A percentile compares a stretch with the other conserved stretches of the same genome.
phyloP scores from a whole-genome alignment of 2,329 filamentous ascomycete genomes.

The Didymella lethalis region DNA sequence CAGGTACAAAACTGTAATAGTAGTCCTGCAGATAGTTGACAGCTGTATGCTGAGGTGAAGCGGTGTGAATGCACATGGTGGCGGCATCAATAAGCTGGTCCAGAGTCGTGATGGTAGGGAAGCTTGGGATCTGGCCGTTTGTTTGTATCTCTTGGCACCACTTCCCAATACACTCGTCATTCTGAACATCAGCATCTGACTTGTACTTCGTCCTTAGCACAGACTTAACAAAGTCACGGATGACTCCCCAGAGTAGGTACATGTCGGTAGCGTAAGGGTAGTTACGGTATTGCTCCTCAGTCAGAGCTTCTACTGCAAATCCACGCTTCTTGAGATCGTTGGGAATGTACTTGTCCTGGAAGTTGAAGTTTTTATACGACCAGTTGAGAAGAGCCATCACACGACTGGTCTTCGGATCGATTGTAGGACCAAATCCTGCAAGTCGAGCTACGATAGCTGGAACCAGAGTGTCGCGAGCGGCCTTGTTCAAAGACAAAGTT shows the following conservation, averaged over 20 bases:
- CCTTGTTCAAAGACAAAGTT: constrained; percentile 16
- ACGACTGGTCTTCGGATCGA: constrained; percentile 14
- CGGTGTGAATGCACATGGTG: constrained; percentile 21
- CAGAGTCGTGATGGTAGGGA: constrained; percentile 12
- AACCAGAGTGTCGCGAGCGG: constrained; percentile 13
- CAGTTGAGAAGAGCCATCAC: constrained; percentile 7
- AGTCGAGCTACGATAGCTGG: constrained; percentile 14
- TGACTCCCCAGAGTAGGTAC: constrained; percentile 17
- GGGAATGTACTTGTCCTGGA: constrained; percentile 20
- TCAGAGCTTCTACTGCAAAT: constrained; percentile 6
- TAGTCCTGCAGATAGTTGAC: constrained; percentile 24
- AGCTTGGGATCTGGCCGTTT: constrained; percentile 9
- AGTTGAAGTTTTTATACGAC: constrained; percentile 20
- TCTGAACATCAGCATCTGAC: constrained; percentile 10
- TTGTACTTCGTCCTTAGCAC: constrained; percentile 17
- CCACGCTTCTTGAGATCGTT: constrained; percentile 18
- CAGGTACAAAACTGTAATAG: constrained; percentile 22
- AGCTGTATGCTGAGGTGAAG: constrained; percentile 19
- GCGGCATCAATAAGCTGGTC: constrained; percentile 15
- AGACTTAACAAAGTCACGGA: constrained; percentile 15
- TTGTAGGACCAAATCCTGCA: constrained; percentile 14
- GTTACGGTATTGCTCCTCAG: constrained; percentile 16
- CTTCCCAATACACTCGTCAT: constrained; percentile 3
- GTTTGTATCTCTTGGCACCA: constrained; percentile 19
- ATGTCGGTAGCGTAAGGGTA: constrained; percentile 21